A percentile compares a stretch with the other conserved stretches of the same genome.
Conservation (phyloP, 208 protist genomes). For the Trichomonas tenax region DNA sequence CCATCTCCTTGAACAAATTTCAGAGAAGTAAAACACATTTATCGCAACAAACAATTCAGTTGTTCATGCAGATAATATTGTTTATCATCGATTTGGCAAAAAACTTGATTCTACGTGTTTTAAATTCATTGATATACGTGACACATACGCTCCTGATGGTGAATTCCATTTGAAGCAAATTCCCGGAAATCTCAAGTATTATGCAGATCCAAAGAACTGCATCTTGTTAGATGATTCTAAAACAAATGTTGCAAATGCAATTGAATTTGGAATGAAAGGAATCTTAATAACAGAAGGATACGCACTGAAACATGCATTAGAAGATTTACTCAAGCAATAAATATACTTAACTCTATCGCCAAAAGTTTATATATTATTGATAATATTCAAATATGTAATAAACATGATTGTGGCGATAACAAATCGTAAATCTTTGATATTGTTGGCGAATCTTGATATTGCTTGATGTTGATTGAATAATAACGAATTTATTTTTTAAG, state of each 20-base stretch:
- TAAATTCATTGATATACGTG: not conserved
- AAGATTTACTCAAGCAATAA: not conserved
- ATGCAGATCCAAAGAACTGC: not conserved
- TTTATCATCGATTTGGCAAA: not conserved
- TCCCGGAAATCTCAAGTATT: not conserved
- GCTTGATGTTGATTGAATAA: too few species aligned
- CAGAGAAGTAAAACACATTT: not conserved
- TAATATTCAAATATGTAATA: too few species aligned
- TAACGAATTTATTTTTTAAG: not conserved
- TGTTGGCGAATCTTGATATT: too few species aligned
- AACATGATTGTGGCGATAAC: too few species aligned
- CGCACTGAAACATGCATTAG: not conserved
- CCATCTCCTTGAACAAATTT: not conserved
- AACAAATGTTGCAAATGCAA: not conserved
- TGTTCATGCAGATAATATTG: not conserved
- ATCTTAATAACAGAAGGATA: not conserved
- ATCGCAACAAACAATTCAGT: not conserved
- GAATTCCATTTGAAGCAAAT: not conserved
- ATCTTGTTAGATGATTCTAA: not conserved
- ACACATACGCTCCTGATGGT: not conserved
- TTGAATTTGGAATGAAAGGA: not conserved
- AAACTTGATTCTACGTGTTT: not conserved
- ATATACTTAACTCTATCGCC: too few species aligned
- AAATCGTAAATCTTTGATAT: too few species aligned
- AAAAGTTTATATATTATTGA: too few species aligned